These are phyloP conservation scores for Linnemannia hyalina DNA, from an alignment of 192 early-diverging fungal species.

Conservation along the genomic window DNA sequence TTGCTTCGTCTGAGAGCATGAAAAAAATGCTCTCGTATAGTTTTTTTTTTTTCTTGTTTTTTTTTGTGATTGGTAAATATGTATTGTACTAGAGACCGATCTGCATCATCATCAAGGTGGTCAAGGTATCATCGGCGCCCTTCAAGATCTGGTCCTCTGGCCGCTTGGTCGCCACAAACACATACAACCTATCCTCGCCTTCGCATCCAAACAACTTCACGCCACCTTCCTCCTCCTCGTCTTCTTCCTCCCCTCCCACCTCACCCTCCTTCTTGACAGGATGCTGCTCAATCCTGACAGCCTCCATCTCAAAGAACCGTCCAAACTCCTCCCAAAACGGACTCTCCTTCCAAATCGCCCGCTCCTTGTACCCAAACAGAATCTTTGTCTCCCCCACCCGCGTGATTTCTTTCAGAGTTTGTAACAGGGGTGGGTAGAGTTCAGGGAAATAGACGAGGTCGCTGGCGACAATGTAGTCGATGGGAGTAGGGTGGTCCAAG, in stretches of 20 bases:
- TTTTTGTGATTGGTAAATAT: too few relatives aligned
- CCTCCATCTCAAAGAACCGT: constrained; percentile 63
- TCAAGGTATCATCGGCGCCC: constrained; percentile 63
- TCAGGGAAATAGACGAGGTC: constrained; percentile 69
- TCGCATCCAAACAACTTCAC: constrained; percentile 55
- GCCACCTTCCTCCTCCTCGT: not conserved
- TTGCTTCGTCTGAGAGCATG: too few relatives aligned
- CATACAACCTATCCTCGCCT: constrained; percentile 45
- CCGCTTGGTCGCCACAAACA: constrained; percentile 58
- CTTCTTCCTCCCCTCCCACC: not conserved
- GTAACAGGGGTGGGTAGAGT: constrained; percentile 52
- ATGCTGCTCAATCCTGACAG: constrained; percentile 45
- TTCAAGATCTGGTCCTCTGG: constrained; percentile 41
- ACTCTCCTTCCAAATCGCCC: constrained; percentile 60
- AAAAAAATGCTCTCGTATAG: too few relatives aligned
- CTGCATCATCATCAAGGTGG: constrained; percentile 59
- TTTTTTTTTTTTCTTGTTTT: not conserved
- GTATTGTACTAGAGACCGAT: constrained; percentile 37
- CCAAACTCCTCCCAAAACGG: constrained; percentile 70
- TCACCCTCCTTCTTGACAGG: not conserved
- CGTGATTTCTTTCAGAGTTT: constrained; percentile 59
- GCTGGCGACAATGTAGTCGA: constrained; percentile 62
- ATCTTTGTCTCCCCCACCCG: constrained; percentile 40
- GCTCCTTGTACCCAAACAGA: constrained; percentile 67
- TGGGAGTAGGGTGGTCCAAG: constrained; percentile 20